Base-by-base conservation (phyloP, 768 basidiomycete species). In the Leccinum truebloodii region DNA sequence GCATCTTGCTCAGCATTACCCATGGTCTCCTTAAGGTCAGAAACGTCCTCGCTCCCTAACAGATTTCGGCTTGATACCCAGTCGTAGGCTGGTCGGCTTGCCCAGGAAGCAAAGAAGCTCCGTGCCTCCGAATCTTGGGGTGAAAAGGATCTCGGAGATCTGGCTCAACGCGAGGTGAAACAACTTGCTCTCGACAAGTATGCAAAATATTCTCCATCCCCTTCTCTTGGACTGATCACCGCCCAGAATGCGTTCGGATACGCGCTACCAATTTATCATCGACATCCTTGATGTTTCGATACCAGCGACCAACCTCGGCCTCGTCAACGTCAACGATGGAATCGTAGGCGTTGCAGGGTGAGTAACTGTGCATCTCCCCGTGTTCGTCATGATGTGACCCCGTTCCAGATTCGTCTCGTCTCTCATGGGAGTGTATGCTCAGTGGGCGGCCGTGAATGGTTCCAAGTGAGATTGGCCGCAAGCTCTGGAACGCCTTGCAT, bases 221-320 rank as follows among this genome's bases (percentile, higher is more conserved):
- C 30, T 35, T 26, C 41, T 26, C 54, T 60, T 4, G 30, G 18
- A 52, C 35, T 63, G 55, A 69, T 58, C 50, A 54, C 30, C 39
- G 58, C 41, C 44, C 67, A 90, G 87, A 46, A 82, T 88, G 67
- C 86, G 87, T 52, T 79, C 81, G 52, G 85, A 83, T 6, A 81
- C 87, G 32, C 85, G 87, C 30, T 84, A 85, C 64, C 97, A 98
- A 74, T 83, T 98, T 66, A 76, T 89, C 57, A 86, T 92, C 60
- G 97, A 99, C 73, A 69, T 85, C 20, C 79, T 95, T 59, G 97
- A 99, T 71, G 75, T 94, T 60, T 95, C 89, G 87, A 86, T 95
- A 67, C 97, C 97, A 6, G 90, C 94, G 7, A 87, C 88, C 20
- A 89, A 83, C 59, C 81, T 95, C 44, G 92, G 89, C 16, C 77